phyloP scores from a whole-genome alignment of 495 filamentous ascomycete species.

The Staphylotrichum longicolle region DNA sequence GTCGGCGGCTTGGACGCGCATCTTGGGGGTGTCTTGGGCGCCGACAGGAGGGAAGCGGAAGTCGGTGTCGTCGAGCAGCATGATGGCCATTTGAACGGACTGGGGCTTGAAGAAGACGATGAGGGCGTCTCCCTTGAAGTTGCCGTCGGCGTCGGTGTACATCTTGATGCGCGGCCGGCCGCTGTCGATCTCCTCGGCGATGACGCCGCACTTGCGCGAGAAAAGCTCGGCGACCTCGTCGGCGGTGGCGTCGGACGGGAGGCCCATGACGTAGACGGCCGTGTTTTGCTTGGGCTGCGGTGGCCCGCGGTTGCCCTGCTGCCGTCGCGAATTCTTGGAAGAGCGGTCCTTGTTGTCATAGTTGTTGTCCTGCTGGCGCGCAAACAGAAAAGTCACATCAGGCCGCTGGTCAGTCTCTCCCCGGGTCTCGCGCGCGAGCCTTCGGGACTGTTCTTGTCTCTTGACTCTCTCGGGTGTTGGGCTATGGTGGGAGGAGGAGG shows the following conservation, averaged over 20 bases:
- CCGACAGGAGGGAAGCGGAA: slow-evolving; percentile 64
- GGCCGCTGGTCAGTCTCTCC: slow-evolving; percentile 33
- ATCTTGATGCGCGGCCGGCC: slow-evolving; percentile 87
- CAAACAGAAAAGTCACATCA: slow-evolving; percentile 28
- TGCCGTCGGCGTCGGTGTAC: slow-evolving; percentile 76
- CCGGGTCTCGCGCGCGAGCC: slow-evolving; percentile 19
- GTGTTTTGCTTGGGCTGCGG: slow-evolving; percentile 69
- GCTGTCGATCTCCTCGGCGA: slow-evolving; percentile 88
- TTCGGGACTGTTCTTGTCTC: slow-evolving; percentile 19
- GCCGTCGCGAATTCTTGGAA: slow-evolving; percentile 29
- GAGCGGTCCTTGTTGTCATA: slow-evolving; percentile 25
- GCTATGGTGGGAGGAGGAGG: slow-evolving; percentile 16
- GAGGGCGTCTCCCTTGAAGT: slow-evolving; percentile 89
- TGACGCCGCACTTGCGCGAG: slow-evolving; percentile 82
- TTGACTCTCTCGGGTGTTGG: slow-evolving; percentile 9
- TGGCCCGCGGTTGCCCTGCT: slow-evolving; percentile 26
- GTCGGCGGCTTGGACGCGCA: slow-evolving; percentile 83
- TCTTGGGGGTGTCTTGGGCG: slow-evolving; percentile 51
- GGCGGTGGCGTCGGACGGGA: slow-evolving; percentile 72
- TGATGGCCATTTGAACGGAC: slow-evolving; percentile 82
- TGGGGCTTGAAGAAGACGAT: slow-evolving; percentile 93
- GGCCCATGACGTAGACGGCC: slow-evolving; percentile 83
- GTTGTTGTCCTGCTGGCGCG: slow-evolving; percentile 29
- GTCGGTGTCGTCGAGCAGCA: slow-evolving; percentile 86
- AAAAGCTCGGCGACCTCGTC: slow-evolving; percentile 83